Percentiles rank a stretch among this genome's conserved stretches.
Evolutionary conservation across 192 early-diverging fungal genomes (phyloP).

Genomic region (Umbelopsis isabellina): DNA sequence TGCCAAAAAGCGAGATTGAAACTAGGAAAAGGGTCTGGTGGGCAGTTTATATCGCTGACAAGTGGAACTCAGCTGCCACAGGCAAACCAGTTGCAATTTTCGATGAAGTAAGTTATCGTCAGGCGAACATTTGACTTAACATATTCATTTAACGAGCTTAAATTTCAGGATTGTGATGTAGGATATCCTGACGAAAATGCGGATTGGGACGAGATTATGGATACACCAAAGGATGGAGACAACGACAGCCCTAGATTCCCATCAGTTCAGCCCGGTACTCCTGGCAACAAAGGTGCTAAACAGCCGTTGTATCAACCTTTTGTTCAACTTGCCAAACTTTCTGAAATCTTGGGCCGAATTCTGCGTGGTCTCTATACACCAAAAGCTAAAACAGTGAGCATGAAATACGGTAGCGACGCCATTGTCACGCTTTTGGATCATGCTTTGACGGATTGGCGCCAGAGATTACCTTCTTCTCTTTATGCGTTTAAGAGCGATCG

Average conservation of each 20-base stretch:
- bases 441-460: conserved; percentile 38
- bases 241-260: conserved; percentile 27
- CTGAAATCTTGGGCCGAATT: conserved; percentile 41
- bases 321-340: conserved; percentile 44
- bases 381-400: conserved; percentile 35
- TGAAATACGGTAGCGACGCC: conserved; percentile 39
- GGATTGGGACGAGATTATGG: conserved; percentile 44
- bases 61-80: conserved; percentile 63
- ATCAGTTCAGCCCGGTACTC: conserved; percentile 21
- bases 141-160: background rate
- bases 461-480: conserved; percentile 29
- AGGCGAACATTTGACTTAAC: too few relatives aligned
- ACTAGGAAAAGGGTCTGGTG: conserved; percentile 78
- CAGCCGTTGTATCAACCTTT: conserved; percentile 44
- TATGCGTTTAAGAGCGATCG: background rate
- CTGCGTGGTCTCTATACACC: conserved; percentile 42
- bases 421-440: conserved; percentile 39
- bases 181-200: conserved; percentile 36
- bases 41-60: conserved; percentile 73
- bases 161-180: conserved; percentile 35
- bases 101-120: conserved; percentile 35
- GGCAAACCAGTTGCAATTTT: conserved; percentile 60
- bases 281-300: conserved; percentile 26
- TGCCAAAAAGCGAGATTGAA: conserved; percentile 60
- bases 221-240: conserved; percentile 20